Conservation (phyloP, 1,284 basidiomycete genomes). For the Irpex rosettiformis region DNA sequence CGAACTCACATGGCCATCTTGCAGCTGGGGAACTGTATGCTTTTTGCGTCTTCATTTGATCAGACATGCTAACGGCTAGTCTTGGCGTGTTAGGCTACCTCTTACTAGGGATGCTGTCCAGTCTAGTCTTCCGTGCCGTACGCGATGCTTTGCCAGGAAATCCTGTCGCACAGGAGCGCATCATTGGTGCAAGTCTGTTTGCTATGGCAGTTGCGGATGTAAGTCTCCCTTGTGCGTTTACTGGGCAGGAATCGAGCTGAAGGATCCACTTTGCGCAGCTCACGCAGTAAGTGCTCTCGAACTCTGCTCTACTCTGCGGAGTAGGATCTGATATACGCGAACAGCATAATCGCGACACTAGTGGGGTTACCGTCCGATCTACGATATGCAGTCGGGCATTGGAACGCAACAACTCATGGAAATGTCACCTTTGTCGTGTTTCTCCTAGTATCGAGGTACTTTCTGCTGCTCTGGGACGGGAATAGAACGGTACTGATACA, state of each 20-base stretch:
- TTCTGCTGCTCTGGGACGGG: background rate
- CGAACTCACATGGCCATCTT: constrained; percentile 65
- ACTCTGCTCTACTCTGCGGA: background rate
- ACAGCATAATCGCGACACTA: constrained; percentile 57
- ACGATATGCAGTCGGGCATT: constrained; percentile 44
- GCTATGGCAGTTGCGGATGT: constrained; percentile 75
- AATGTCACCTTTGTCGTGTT: constrained; percentile 65
- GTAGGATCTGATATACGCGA: background rate
- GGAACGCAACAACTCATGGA: constrained; percentile 74
- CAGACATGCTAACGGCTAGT: background rate
- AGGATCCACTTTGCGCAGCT: constrained; percentile 29
- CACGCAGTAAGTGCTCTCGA: constrained; percentile 48
- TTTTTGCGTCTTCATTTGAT: background rate
- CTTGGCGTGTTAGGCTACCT: constrained; percentile 52
- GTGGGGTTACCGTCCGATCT: constrained; percentile 56
- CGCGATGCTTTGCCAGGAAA: constrained; percentile 59
- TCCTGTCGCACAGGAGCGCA: constrained; percentile 63
- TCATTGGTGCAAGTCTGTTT: constrained; percentile 60
- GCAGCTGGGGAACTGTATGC: constrained; percentile 70
- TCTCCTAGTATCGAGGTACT: constrained; percentile 53
- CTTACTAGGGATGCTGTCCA: constrained; percentile 62
- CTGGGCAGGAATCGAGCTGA: background rate
- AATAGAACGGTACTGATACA: background rate
- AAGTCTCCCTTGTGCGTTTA: constrained; percentile 26
- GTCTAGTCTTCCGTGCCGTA: constrained; percentile 67